Evolutionary conservation across 139 green algal species (phyloP), one percentile per base, ranked within the genome.

Genomic region (Ettlia oleoabundans): DNA sequence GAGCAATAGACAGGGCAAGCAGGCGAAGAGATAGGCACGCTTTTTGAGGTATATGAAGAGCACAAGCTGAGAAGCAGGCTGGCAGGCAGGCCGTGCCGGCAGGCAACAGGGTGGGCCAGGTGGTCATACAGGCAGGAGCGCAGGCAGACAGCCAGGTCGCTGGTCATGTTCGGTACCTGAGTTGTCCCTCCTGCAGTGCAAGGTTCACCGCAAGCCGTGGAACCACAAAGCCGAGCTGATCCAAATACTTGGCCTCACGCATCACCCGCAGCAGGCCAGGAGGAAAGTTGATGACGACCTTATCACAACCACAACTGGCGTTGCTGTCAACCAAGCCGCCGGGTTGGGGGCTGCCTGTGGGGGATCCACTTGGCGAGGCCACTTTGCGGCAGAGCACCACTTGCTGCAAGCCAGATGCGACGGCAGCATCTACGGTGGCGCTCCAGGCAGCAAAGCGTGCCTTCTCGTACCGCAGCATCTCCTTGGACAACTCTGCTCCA

Each of bases 401-500:
- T 83, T 94, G 86, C 81, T 95, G 95, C 33, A 98, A 82, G 82
- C 94, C 87, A 21, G 83, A 33, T 82, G 94, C 94, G 15, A 92
- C 89, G 0, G 90, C 78, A 0, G 69, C 64, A 47, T 97, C 93
- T 13, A 94, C 91, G 35, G 74, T 88, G 37, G 94, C 87, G 47
- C 82, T 88, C 95, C 95, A 98, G 32, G 72, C 42, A 15, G 41
- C 86, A 81, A 94, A 95, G 79, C 85, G 91, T 19, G 90, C 55
- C 83, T 97, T 98, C 85, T 98, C 95, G 84, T 91, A 98, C n/a
- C 85, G 41, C 89, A 98, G 92, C 88, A 98, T 90, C 19, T 69
- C 32, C 41, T 87, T 91, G 0, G 94, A 93, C 32, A 98, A 86
- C 2, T 83, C 78, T 82, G 77, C 47, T 24, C 32, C 21, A 28